Evolutionary conservation across 164 flowering plant species (phyloP), one percentile per base, ranked within the genome.

Genomic region (Vitis amurensis): DNA sequence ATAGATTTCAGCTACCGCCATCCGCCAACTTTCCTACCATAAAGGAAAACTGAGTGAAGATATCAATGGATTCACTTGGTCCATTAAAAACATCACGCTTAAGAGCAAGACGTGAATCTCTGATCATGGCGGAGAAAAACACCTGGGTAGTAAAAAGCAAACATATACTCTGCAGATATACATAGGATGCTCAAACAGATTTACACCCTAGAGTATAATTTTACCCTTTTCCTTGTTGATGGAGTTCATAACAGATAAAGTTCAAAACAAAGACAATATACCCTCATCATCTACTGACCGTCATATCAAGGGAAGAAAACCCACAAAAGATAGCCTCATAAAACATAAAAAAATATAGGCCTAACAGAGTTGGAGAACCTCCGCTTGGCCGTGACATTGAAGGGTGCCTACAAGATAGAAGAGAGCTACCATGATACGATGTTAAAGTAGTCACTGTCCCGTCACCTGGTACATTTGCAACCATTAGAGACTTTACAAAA

Each of bases 401-500:
- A 63, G 48, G 48, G 29, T 44, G 52, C 14, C 47, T 70, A 66
- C 31, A 49, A 48, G 61, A 64, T 59, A 51, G 61, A 70, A 31
- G 16, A 66, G 44, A 37, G 44, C 44, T 37, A 37, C 44, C 44
- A 37, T 37, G 44, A 37, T 3, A 37, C 44, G 44, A 37, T 37
- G 14, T 47, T 12, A 49, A 15, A 52, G 17, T 30, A 48, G n/a
- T 23, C 14, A 10, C 37, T 58, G 17, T 47, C 61, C 51, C 62
- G 17, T 75, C 30, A 75, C 59, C 70, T 53, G 30, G 50, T 44
- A 53, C 68, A 52, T 48, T 37, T 64, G 64, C 64, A 49, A 67
- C 72, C 73, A 75, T 64, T 63, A 30, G 14, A 62, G 68, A 71
- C 70, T 77, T 74, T 70, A 74, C 78, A 74, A 63, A 51, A 69